These are phyloP conservation scores for Microdochium nivale DNA, from an alignment of 2,329 filamentous ascomycete genomes.

Conservation along the genomic window DNA sequence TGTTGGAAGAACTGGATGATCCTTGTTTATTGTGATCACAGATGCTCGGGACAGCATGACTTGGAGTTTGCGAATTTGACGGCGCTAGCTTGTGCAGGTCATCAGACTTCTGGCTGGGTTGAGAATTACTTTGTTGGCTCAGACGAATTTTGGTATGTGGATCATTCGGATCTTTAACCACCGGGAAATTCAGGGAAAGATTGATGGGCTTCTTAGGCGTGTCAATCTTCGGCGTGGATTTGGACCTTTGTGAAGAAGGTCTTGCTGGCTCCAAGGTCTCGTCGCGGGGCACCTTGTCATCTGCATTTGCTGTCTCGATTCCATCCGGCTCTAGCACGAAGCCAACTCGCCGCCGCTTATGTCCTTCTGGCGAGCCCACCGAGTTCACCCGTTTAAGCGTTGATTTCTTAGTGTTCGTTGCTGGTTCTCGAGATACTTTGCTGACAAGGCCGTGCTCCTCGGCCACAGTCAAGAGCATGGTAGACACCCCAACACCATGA, in stretches of 20 bases:
- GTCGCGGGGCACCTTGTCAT: constrained; percentile 1
- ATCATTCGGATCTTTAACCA: constrained; percentile 70
- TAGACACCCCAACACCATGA: constrained; percentile 26
- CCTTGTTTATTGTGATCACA: constrained; percentile 3
- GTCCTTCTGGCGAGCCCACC: constrained; percentile 6
- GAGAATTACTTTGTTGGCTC: constrained; percentile 54
- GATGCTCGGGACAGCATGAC: constrained; percentile 1
- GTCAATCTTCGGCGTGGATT: constrained; percentile 20
- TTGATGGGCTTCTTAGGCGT: constrained; percentile 28
- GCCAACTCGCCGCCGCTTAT: constrained; percentile 18
- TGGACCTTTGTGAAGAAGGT: constrained; percentile 12
- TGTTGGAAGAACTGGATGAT: constrained; percentile 9
- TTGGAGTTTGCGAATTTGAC: constrained; percentile 16
- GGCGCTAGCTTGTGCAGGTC: constrained; percentile 21
- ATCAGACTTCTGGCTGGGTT: constrained; percentile 31
- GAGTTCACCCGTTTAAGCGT: constrained; percentile 5
- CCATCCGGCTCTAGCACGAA: constrained; percentile 8
- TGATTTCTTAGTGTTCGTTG: neutral
- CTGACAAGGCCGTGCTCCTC: constrained; percentile 28
- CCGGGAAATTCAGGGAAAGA: constrained; percentile 52
- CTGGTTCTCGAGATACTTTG: constrained; percentile 15
- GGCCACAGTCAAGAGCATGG: constrained; percentile 29
- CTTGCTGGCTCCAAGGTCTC: constrained; percentile 3
- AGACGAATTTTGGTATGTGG: constrained; percentile 53
- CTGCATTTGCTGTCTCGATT: neutral